Evolutionary conservation across 129 eudicot genomes (phyloP).

Genomic region (Apium graveolens): DNA sequence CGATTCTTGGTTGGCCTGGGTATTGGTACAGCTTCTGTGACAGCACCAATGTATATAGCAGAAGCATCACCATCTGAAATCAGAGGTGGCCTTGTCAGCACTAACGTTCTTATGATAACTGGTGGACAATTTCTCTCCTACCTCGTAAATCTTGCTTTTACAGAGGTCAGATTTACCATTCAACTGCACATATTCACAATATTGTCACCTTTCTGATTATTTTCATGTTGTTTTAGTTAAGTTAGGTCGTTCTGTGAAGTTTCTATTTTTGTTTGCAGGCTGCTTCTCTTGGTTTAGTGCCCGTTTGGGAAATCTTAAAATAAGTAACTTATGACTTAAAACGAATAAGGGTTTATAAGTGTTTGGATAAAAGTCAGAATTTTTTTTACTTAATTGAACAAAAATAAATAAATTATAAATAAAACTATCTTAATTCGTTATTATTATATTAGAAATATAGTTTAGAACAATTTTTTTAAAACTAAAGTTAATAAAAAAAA

Average conservation of each 20-base stretch:
- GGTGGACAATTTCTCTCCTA: slow-evolving; percentile 95
- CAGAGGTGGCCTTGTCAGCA: slow-evolving; percentile 92
- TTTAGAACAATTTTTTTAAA: no score
- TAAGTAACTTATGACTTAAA: no score
- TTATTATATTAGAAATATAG: no score
- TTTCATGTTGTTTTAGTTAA: not conserved
- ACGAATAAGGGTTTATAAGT: no score
- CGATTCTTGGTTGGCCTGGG: slow-evolving; percentile 86
- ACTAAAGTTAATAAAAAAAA: no score
- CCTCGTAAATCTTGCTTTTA: slow-evolving; percentile 92
- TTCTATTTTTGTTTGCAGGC: not conserved
- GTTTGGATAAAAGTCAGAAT: no score
- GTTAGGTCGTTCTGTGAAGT: not conserved
- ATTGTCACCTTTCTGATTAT: not conserved
- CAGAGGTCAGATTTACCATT: slow-evolving; percentile 65
- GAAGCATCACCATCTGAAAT: slow-evolving; percentile 94
- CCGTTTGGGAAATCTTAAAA: no score
- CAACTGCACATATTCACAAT: not conserved
- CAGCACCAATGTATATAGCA: slow-evolving; percentile 97
- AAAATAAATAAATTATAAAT: no score
- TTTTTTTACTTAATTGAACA: no score
- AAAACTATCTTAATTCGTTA: no score
- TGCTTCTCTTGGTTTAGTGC: not conserved
- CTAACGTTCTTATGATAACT: slow-evolving; percentile 94
- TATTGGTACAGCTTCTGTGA: slow-evolving; percentile 93